Percentiles rank a stretch among this genome's conserved stretches.
These are phyloP conservation scores for Fusarium metavorans DNA, from an alignment of 2,329 filamentous ascomycete genomes.

Conservation along the genomic window DNA sequence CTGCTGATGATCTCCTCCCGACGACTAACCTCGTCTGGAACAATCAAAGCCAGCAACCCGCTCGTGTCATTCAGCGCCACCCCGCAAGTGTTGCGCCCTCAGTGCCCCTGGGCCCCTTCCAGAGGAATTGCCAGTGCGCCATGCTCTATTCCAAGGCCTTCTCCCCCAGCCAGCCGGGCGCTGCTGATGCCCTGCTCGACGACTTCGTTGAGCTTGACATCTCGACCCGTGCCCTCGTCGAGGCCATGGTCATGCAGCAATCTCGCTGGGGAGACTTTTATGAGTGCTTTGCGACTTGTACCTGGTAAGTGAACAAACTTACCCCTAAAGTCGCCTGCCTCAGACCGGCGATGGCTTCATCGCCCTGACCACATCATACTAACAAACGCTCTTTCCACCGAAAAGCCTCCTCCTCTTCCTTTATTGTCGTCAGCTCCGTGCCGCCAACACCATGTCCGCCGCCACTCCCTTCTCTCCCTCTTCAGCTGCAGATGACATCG, in stretches of 20 bases:
- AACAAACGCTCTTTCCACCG: background rate
- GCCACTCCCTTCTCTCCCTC: conserved; percentile 33
- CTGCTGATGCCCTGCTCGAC: conserved; percentile 35
- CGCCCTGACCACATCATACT: background rate
- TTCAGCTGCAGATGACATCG: conserved; percentile 42
- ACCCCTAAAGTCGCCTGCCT: background rate
- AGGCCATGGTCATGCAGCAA: conserved; percentile 50
- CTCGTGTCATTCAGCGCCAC: conserved; percentile 42
- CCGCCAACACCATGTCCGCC: conserved; percentile 39
- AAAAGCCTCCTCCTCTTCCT: conserved; percentile 50
- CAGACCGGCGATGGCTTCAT: background rate
- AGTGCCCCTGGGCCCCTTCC: conserved; percentile 50
- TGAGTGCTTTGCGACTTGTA: conserved; percentile 51
- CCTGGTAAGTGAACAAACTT: conserved; percentile 44
- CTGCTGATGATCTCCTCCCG: conserved; percentile 51
- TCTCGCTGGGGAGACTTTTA: conserved; percentile 52
- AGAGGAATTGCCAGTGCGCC: conserved; percentile 51
- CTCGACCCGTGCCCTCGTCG: conserved; percentile 47
- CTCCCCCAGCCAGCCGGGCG: conserved; percentile 35
- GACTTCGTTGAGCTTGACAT: conserved; percentile 50
- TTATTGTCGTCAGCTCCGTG: conserved; percentile 49
- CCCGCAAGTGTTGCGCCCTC: conserved; percentile 45
- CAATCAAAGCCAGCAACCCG: conserved; percentile 36
- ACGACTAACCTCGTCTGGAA: conserved; percentile 52
- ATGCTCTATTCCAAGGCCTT: conserved; percentile 50